Evolutionary conservation across 257 asterid species (phyloP).

Genomic region (Marsdenia floribunda): DNA sequence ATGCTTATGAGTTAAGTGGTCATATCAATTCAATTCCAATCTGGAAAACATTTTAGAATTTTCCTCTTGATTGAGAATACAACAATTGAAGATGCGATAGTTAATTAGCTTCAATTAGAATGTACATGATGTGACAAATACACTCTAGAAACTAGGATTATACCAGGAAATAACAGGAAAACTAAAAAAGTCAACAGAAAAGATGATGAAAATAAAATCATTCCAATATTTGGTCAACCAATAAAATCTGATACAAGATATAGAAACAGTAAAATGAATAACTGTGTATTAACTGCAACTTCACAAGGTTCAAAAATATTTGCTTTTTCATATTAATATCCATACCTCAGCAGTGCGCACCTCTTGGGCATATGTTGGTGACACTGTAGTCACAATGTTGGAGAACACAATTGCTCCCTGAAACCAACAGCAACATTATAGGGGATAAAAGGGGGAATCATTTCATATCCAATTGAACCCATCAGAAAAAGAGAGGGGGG

Average conservation of each 20-base stretch:
- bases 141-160: neutral
- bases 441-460: neutral
- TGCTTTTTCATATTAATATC: conserved; percentile 5
- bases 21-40: neutral
- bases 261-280: neutral
- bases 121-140: neutral
- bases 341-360: conserved; percentile 78
- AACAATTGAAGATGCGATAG: neutral
- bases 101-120: neutral
- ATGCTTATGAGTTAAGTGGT: neutral
- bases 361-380: conserved; percentile 97
- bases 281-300: neutral
- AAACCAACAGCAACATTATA: conserved; percentile 14
- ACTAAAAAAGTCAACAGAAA: neutral
- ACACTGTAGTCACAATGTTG: conserved; percentile 93
- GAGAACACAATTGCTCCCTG: conserved; percentile 98
- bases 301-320: conserved; percentile 5
- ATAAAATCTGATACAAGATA: neutral
- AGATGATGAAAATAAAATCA: neutral
- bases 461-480: neutral
- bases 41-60: neutral
- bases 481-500: neutral
- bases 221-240: neutral
- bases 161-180: neutral
- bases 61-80: neutral